Base-by-base conservation (phyloP, 2,329 filamentous ascomycete genomes). In the Cercospora sesami region DNA sequence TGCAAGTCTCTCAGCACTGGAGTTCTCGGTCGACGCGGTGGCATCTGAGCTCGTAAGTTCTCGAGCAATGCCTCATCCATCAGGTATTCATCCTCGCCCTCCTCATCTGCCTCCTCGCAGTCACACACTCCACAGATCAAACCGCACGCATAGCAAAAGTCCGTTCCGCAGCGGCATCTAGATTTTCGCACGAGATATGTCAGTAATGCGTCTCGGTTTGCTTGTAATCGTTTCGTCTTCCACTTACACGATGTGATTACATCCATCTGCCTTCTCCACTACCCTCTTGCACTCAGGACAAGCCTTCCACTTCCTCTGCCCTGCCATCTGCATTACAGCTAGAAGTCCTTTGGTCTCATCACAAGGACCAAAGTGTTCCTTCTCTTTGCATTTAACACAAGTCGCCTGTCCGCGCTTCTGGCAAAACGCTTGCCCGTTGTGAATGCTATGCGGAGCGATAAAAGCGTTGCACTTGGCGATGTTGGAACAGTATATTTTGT, bases 341-440 rank as follows among this genome's bases (percentile, higher is more conserved):
- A 60, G 12, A 26, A 62, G 23, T 36, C 36, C 58, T 14, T 48
- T 26, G 28, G 14, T 60, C 21, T 33, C 28, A 5, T 18, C 23
- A 33, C 71, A 73, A 30, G 69, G 68, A 26, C 72, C 72, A 26
- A 63, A 71, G 60, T 72, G 71, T 42, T 64, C 64, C 10, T 45
- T 61, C 48, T 70, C 68, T 60, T 68, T 71, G 58, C 72, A 73
- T 30, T 65, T 69, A 16, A 60, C 58, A 55, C 72, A 73, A 4
- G 71, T 73, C 14, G 64, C 63, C 18, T 55, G 55, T 9, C 33
- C 26, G 57, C 72, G 72, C 18, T 71, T 68, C 65, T 72, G 72
- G 60, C 72, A 73, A 39, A 68, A 68, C 3, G 66, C 71, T 58
- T 72, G 48, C 12, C 63, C 68, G 62, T 73, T 72, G 61, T 72